These are phyloP conservation scores for Dendrobium chrysotoxum DNA, from an alignment of 106 monocot genomes.

Conservation along the genomic window DNA sequence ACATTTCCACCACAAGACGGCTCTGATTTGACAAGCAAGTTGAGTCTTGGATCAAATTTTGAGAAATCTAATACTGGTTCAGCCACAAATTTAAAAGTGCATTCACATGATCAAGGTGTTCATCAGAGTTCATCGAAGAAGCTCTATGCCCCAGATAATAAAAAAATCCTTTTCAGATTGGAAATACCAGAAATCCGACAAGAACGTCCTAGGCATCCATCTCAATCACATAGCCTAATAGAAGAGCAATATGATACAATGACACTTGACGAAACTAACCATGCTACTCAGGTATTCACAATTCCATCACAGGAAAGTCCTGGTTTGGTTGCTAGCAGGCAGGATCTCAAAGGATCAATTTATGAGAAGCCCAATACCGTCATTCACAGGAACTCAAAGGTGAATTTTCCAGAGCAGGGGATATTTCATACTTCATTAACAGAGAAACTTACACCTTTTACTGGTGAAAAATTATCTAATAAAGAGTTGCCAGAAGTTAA, in stretches of 20 bases:
- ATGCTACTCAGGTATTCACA: neutral
- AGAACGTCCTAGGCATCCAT: too few species aligned
- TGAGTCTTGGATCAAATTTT: neutral
- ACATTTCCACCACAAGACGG: constrained; percentile 5
- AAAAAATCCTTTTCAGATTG: neutral
- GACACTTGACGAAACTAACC: neutral
- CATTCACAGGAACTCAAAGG: neutral
- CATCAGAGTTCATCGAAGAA: constrained; percentile 3
- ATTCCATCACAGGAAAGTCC: neutral
- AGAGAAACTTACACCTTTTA: neutral
- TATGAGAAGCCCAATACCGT: neutral
- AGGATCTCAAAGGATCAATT: neutral
- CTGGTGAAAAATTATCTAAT: neutral
- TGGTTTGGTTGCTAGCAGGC: neutral
- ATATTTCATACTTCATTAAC: neutral
- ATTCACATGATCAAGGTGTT: neutral
- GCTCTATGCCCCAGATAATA: constrained; percentile 9
- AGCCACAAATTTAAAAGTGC: constrained; percentile 8
- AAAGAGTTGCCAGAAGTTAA: constrained; percentile 9
- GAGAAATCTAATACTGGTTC: constrained; percentile 16
- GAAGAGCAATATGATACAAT: neutral
- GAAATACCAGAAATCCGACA: neutral
- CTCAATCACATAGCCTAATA: too few species aligned
- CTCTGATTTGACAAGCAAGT: neutral
- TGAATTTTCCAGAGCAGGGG: neutral